Conservation (phyloP, 345 rosid genomes). For the Excoecaria agallocha region DNA sequence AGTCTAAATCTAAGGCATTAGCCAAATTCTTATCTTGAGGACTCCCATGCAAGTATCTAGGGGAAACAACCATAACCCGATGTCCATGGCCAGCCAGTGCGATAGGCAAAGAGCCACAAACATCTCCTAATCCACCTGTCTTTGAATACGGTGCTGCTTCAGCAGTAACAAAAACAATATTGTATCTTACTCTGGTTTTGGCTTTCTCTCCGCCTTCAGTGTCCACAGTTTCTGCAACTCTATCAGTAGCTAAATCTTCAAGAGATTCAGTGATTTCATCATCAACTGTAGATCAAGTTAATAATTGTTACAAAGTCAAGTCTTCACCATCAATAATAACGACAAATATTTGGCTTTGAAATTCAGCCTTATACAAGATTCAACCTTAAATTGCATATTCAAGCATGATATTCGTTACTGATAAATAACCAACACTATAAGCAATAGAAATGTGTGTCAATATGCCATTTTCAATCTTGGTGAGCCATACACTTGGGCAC, state of each 20-base stretch:
- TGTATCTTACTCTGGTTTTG: conserved; percentile 39
- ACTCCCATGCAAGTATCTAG: conserved; percentile 67
- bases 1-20: conserved; percentile 44
- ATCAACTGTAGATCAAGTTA: conserved; percentile 37
- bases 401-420: not conserved
- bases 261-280: conserved; percentile 23
- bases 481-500: not conserved
- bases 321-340: conserved; percentile 1
- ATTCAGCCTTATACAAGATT: conserved; percentile 6
- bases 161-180: conserved; percentile 72
- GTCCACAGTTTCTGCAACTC: conserved; percentile 36
- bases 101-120: conserved; percentile 90
- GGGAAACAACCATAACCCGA: conserved; percentile 93
- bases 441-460: not conserved
- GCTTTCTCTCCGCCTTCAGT: conserved; percentile 28
- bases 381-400: not conserved
- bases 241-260: conserved; percentile 22
- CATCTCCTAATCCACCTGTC: conserved; percentile 96
- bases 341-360: not conserved
- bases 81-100: conserved; percentile 78
- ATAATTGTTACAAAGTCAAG: conserved; percentile 1
- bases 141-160: conserved; percentile 98
- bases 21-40: conserved; percentile 50
- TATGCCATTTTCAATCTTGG: not conserved
- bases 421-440: not conserved